Base-by-base conservation (phyloP, 495 filamentous ascomycete genomes). In the Penicillium samsonianum region DNA sequence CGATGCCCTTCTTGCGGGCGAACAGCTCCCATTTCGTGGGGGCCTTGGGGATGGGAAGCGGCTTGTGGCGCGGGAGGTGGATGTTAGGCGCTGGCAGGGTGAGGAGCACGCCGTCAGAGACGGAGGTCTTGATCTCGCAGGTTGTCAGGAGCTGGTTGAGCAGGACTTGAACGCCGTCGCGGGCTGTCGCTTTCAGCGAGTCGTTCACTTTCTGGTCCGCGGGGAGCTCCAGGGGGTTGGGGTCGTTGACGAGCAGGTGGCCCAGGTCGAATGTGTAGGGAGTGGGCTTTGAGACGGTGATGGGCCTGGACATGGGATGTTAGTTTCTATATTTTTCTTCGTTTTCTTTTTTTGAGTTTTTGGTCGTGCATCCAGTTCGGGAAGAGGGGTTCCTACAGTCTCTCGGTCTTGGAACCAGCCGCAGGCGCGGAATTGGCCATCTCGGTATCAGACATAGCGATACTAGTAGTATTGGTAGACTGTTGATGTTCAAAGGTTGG, bases 21-120 rank as follows among this genome's bases (percentile, higher is more conserved):
- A 98, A 98, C 47, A 87, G 83, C 71, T 94, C 86, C 94, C 94
- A 98, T 69, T 90, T 96, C 46, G 94, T 97, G 53, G 86, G 86
- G 23, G 84, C 74, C 76, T 92, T 96, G 48, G 84, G 80, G 26
- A 80, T 77, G 1, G 94, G 94, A 0, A 97, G 74, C 4, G 90
- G 89, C 78, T 98, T 98, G 73, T 95, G 91, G 49, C 94, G 88
- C 5, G 94, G 94, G 0, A 96, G 76, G 0, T 78, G 67, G 1
- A 86, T 93, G 4, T 81, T 74, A 0, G 87, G 76, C 0, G 82
- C 67, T 0, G 94, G 94, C 0, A 98, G 87, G 17, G 80, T 78
- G 16, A 96, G 81, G 2, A 90, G 80, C 3, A 98, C 88, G 50
- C 88, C 90, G 43, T 80, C 74, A 37, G 76, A 69, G 30, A 84